Evolutionary conservation across 2,329 filamentous ascomycete genomes (phyloP).

Genomic region (Pseudophaeomoniella oleicola): DNA sequence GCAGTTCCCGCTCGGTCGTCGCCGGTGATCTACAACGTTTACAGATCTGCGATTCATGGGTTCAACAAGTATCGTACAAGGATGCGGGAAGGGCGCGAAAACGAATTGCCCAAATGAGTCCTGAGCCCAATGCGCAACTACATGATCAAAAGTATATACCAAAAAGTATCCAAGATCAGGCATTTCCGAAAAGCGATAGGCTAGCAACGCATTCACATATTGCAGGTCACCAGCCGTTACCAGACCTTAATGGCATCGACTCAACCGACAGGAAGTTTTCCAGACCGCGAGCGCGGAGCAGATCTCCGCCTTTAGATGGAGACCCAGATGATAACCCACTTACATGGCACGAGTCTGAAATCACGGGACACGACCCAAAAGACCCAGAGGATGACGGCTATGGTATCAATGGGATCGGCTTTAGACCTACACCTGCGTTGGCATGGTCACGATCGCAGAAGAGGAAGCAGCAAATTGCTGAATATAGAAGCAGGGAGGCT

Average conservation of each 20-base stretch:
- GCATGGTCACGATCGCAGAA: conserved; percentile 41
- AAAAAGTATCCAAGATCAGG: no score
- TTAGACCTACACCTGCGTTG: conserved; percentile 44
- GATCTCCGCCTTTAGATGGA: conserved; percentile 19
- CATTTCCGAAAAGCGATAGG: no score
- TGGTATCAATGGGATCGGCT: conserved; percentile 50
- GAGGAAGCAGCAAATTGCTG: conserved; percentile 42
- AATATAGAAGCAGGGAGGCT: conserved; percentile 45
- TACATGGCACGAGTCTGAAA: conserved; percentile 46
- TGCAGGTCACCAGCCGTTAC: not conserved
- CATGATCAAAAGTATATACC: not conserved
- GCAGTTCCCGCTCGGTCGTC: conserved; percentile 22
- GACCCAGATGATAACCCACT: conserved; percentile 17
- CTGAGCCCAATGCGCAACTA: not conserved
- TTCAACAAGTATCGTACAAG: not conserved
- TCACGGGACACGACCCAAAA: conserved; percentile 43
- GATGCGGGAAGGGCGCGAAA: conserved; percentile 2
- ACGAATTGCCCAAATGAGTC: conserved; percentile 2
- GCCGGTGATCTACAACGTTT: conserved; percentile 24
- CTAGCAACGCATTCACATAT: not conserved
- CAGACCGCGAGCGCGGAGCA: conserved; percentile 14
- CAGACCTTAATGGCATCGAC: not conserved
- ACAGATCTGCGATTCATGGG: conserved; percentile 17
- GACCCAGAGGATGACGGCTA: conserved; percentile 48
- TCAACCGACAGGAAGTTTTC: conserved; percentile 1